A percentile compares a stretch with the other conserved stretches of the same genome.
These are phyloP conservation scores for Jamesozyma gamospora DNA, from an alignment of 805 yeast species.

Conservation along the genomic window DNA sequence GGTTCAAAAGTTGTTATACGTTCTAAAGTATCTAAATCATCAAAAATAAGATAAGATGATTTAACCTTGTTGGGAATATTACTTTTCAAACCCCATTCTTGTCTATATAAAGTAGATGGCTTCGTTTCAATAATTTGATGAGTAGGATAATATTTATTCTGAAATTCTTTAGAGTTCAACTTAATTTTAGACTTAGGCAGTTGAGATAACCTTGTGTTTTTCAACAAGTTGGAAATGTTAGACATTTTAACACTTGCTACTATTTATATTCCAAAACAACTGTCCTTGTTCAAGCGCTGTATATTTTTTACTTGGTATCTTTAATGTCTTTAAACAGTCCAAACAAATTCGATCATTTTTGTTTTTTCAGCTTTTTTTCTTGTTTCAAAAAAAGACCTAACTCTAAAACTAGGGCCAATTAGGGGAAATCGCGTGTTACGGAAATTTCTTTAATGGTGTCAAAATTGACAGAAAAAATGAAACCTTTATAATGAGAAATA, in stretches of 20 bases:
- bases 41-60: conserved; percentile 48
- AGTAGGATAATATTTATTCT: conserved; percentile 38
- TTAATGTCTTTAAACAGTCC: conserved; percentile 28
- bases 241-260: conserved; percentile 7
- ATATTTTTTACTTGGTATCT: neutral
- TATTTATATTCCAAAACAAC: neutral
- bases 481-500: no score
- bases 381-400: neutral
- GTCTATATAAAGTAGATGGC: conserved; percentile 48
- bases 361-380: neutral
- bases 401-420: neutral
- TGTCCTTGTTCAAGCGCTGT: neutral
- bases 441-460: neutral
- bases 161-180: conserved; percentile 2
- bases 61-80: conserved; percentile 55
- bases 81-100: conserved; percentile 69
- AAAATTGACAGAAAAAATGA: no score
- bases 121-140: conserved; percentile 68
- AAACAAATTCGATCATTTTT: conserved; percentile 13
- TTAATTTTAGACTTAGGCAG: conserved; percentile 14
- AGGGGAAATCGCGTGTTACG: neutral
- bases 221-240: conserved; percentile 5
- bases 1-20: conserved; percentile 66
- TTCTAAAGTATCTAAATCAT: conserved; percentile 57
- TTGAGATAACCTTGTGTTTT: conserved; percentile 29